Evolutionary conservation across 139 green algal genomes (phyloP).

Genomic region (Coelastrella sp.): DNA sequence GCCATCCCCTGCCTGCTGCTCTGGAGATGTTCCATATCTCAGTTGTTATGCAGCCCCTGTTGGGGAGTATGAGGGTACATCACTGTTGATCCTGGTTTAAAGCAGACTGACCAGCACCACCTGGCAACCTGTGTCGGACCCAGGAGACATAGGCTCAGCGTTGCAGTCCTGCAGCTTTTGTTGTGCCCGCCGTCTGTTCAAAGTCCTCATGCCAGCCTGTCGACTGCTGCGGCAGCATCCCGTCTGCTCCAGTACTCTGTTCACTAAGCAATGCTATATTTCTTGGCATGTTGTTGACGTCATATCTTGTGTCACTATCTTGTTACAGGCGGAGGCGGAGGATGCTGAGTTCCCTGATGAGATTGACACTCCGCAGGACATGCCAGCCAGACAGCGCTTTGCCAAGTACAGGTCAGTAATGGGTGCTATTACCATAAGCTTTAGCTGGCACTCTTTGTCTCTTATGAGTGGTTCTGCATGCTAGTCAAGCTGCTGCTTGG

Average conservation of each 20-base stretch:
- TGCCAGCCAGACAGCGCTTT: slow-evolving; percentile 76
- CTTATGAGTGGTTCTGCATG: neutral
- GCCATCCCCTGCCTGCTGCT: slow-evolving; percentile 2
- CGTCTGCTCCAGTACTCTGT: neutral
- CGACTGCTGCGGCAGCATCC: neutral
- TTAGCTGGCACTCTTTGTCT: neutral
- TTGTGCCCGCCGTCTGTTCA: neutral
- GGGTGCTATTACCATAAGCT: neutral
- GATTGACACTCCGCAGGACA: slow-evolving; percentile 85
- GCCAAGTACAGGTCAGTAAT: slow-evolving; percentile 57
- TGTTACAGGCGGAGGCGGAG: slow-evolving; percentile 55
- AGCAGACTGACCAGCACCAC: slow-evolving; percentile 22
- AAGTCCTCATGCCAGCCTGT: neutral
- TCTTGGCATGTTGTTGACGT: no score
- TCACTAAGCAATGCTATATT: no score
- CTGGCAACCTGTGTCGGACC: slow-evolving; percentile 32
- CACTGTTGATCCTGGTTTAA: slow-evolving; percentile 4
- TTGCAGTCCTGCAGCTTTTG: neutral
- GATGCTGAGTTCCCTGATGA: slow-evolving; percentile 93
- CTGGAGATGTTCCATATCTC: neutral
- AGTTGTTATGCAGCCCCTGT: neutral
- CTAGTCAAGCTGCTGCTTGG: no score
- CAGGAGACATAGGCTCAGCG: neutral
- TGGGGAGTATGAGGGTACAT: neutral
- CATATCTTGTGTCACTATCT: no score